Evolutionary conservation across 1,284 basidiomycete species (phyloP).

Genomic region (Phlebopus sp.): DNA sequence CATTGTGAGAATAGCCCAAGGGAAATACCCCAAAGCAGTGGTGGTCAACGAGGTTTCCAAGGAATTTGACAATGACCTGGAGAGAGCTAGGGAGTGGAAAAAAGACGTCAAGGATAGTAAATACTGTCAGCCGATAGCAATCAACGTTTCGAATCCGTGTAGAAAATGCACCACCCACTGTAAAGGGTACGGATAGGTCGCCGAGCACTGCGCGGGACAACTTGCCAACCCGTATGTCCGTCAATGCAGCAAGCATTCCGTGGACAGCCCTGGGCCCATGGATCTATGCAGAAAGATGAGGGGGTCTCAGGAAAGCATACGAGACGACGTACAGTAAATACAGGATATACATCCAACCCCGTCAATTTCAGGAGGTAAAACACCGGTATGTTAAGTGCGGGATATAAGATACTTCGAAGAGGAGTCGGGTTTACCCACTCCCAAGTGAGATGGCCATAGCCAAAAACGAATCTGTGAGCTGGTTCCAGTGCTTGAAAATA

Average conservation of each 20-base stretch:
- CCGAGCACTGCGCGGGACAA: constrained; percentile 65
- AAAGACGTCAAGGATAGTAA: constrained; percentile 83
- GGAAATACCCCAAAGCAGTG: constrained; percentile 78
- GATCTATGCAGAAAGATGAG: constrained; percentile 41
- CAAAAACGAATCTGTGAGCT: constrained; percentile 86
- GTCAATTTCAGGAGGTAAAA: constrained; percentile 69
- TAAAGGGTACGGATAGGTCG: constrained; percentile 52
- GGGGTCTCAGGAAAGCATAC: not conserved
- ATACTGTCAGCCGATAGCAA: constrained; percentile 45
- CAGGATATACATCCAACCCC: constrained; percentile 31
- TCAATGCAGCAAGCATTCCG: constrained; percentile 75
- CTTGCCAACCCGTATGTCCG: constrained; percentile 73
- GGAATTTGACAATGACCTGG: constrained; percentile 91
- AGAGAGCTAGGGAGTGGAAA: constrained; percentile 83
- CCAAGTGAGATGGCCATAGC: constrained; percentile 93
- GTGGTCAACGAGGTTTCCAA: constrained; percentile 86
- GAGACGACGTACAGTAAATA: constrained; percentile 24
- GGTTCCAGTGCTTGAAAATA: constrained; percentile 95
- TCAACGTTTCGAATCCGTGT: not conserved
- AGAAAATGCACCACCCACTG: constrained; percentile 48
- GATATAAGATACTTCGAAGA: constrained; percentile 72
- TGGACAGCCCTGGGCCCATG: constrained; percentile 76
- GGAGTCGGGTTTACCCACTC: constrained; percentile 82
- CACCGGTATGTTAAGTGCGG: constrained; percentile 72
- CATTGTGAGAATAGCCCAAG: constrained; percentile 50